Conservation (phyloP, 2,329 filamentous ascomycete genomes). For the Chrysoporthe deuterocubensis region DNA sequence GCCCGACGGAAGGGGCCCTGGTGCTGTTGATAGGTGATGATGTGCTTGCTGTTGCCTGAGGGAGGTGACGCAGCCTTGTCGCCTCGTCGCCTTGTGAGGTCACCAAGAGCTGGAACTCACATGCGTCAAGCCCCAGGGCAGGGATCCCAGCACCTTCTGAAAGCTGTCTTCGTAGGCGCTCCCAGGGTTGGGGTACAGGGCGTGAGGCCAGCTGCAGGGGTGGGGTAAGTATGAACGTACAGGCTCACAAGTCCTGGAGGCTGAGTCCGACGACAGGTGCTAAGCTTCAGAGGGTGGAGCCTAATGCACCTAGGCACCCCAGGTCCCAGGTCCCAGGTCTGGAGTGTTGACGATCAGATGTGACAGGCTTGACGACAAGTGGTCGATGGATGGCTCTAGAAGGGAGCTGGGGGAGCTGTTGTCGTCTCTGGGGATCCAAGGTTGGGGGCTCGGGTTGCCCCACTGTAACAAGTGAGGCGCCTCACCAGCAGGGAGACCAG, state of each 20-base stretch:
- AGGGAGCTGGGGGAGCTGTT: too few relatives aligned
- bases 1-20: neutral
- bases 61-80: slow-evolving; percentile 28
- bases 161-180: neutral
- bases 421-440: too few relatives aligned
- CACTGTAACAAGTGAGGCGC: too few relatives aligned
- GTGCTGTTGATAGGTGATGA: slow-evolving; percentile 8
- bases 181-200: neutral
- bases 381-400: too few relatives aligned
- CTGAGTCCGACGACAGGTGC: too few relatives aligned
- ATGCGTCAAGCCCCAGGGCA: neutral
- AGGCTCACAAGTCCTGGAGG: neutral
- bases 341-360: too few relatives aligned
- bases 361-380: too few relatives aligned
- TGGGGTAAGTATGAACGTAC: neutral
- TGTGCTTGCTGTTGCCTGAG: slow-evolving; percentile 14
- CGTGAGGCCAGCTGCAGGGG: neutral
- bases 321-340: too few relatives aligned
- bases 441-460: too few relatives aligned
- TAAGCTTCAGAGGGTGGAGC: too few relatives aligned
- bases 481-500: neutral
- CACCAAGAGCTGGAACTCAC: neutral
- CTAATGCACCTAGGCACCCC: too few relatives aligned
- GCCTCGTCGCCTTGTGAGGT: slow-evolving; percentile 23
- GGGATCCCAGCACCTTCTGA: neutral